Evolutionary conservation across 441 rosid genomes (phyloP).

Genomic region (Arabidopsis hybrid): DNA sequence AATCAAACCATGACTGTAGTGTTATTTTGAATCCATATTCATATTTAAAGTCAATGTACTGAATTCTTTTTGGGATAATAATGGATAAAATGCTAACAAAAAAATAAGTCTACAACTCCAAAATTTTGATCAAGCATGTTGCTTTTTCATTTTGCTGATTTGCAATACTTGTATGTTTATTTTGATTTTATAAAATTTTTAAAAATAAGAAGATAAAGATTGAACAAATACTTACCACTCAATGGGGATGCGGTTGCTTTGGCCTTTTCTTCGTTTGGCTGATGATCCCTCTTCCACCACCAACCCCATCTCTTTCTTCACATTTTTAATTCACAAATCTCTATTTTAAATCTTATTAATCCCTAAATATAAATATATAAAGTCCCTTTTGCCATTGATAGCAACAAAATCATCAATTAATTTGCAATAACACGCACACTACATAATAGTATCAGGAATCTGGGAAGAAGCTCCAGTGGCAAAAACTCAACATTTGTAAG

Average conservation of each 20-base stretch:
- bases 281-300: conserved; percentile 61
- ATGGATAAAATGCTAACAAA: conserved; percentile 3
- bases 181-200: background rate
- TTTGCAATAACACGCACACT: conserved; percentile 23
- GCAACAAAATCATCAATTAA: conserved; percentile 28
- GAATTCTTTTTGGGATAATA: background rate
- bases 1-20: conserved; percentile 12
- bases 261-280: conserved; percentile 48
- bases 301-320: conserved; percentile 32
- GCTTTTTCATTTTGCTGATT: background rate
- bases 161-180: background rate
- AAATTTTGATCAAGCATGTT: background rate
- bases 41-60: background rate
- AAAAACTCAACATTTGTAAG: conserved; percentile 45
- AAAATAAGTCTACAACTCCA: conserved; percentile 18
- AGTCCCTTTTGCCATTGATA: conserved; percentile 39
- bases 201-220: conserved; percentile 44
- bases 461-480: conserved; percentile 37
- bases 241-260: conserved; percentile 69
- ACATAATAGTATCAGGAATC: conserved; percentile 39
- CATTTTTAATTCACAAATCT: background rate
- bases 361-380: conserved; percentile 33
- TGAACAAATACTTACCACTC: conserved; percentile 62
- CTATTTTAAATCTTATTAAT: background rate
- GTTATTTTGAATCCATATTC: conserved; percentile 28